Conservation (phyloP, 352 stramenopile genomes). For the Globisporangium alternatum region DNA sequence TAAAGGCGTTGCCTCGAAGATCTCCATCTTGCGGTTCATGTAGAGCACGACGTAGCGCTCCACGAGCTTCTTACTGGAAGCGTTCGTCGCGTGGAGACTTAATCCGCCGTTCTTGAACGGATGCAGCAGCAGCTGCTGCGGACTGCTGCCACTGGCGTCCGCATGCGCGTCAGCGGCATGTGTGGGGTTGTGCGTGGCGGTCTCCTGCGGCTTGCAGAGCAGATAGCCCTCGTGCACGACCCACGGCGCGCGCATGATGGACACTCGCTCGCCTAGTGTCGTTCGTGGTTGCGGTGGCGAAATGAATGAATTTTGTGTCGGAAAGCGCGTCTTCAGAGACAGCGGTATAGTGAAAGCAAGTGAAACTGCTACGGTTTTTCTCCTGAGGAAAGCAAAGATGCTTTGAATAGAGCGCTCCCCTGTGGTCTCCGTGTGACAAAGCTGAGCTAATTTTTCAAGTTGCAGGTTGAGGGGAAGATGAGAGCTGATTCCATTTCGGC, state of each 20-base stretch:
- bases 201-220: slow-evolving; percentile 33
- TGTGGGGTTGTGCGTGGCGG: slow-evolving; percentile 2
- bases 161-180: not conserved
- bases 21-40: slow-evolving; percentile 78
- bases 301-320: not conserved
- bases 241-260: slow-evolving; percentile 41
- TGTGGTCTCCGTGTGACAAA: slow-evolving; percentile 9
- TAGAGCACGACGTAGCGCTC: slow-evolving; percentile 75
- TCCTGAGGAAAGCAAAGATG: slow-evolving; percentile 2
- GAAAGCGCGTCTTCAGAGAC: not conserved
- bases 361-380: not conserved
- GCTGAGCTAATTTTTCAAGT: slow-evolving; percentile 6
- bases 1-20: slow-evolving; percentile 39
- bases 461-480: not conserved
- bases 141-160: not conserved
- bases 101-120: slow-evolving; percentile 15
- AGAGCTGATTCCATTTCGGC: not conserved
- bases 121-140: slow-evolving; percentile 5
- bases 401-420: slow-evolving; percentile 3
- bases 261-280: not conserved
- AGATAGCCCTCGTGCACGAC: slow-evolving; percentile 62
- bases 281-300: not conserved
- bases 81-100: not conserved
- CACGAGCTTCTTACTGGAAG: slow-evolving; percentile 6
- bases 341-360: slow-evolving; percentile 7